Conservation (phyloP, 305 asterid genomes). For the Fraxinus angustifolia region DNA sequence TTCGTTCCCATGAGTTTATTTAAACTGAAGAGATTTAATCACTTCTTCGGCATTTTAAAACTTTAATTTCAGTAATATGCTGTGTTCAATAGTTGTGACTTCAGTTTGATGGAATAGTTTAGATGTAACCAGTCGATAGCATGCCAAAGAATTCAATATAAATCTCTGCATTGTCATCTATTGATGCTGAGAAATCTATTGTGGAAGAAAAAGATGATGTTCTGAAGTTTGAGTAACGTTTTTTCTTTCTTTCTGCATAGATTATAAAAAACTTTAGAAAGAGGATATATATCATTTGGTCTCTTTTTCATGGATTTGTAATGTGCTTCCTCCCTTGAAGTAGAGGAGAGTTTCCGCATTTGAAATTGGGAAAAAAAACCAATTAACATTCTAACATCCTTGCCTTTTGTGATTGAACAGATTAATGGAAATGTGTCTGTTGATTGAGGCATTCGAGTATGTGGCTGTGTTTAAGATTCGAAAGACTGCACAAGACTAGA, state of each 20-base stretch:
- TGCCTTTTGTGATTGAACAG: conserved; percentile 21
- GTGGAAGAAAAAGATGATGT: background rate
- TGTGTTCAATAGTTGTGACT: background rate
- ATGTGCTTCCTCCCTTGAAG: background rate
- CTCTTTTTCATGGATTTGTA: background rate
- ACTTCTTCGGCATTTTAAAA: background rate
- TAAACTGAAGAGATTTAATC: conserved; percentile 4
- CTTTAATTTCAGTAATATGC: background rate
- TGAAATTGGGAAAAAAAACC: background rate
- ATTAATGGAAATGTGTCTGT: conserved; percentile 23
- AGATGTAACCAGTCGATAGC: background rate
- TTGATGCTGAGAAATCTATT: background rate
- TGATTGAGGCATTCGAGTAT: conserved; percentile 19
- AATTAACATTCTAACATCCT: conserved; percentile 19
- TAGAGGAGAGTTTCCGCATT: background rate
- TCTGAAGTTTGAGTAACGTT: background rate
- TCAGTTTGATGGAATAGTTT: background rate
- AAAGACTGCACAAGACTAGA: conserved; percentile 1
- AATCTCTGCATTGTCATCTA: background rate
- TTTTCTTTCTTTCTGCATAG: background rate
- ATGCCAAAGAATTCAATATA: background rate
- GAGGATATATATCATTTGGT: background rate
- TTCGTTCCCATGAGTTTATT: conserved; percentile 10
- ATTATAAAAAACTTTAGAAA: background rate
- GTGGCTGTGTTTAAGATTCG: conserved; percentile 3